Evolutionary conservation across 1,284 basidiomycete species (phyloP).

Genomic region (Cystobasidium sp.): DNA sequence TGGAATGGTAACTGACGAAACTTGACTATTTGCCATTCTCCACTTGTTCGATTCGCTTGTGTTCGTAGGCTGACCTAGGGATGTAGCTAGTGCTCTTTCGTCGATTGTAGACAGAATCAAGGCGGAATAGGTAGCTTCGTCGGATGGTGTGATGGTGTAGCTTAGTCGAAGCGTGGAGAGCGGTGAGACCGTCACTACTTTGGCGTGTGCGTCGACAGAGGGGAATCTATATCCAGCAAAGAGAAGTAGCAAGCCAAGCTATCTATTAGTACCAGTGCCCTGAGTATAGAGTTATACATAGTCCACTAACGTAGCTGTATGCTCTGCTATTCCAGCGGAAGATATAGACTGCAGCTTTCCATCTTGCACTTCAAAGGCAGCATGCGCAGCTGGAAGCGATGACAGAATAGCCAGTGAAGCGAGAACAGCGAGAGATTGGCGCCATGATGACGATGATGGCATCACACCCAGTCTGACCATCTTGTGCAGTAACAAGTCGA

Average conservation of each 20-base stretch:
- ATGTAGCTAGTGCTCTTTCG: constrained; percentile 8
- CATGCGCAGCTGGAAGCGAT: constrained; percentile 14
- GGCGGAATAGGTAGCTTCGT: constrained; percentile 10
- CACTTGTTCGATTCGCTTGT: constrained; percentile 1
- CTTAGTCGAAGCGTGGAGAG: constrained; percentile 36
- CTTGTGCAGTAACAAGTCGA: too few relatives aligned
- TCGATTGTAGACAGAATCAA: constrained; percentile 27
- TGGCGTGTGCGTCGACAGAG: constrained; percentile 6
- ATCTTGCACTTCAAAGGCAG: constrained; percentile 22
- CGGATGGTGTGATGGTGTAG: neutral
- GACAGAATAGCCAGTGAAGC: neutral
- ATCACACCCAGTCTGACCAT: constrained; percentile 12
- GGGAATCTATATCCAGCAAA: constrained; percentile 21
- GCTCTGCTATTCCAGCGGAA: constrained; percentile 40
- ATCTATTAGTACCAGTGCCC: too few relatives aligned
- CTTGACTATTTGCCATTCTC: constrained; percentile 32
- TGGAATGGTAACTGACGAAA: constrained; percentile 16
- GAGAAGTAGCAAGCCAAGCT: neutral
- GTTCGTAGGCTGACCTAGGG: neutral
- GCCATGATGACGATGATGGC: neutral
- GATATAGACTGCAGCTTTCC: constrained; percentile 43
- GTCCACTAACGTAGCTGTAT: constrained; percentile 12
- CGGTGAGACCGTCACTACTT: constrained; percentile 15
- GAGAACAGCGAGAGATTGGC: neutral
- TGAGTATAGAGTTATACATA: neutral